Conservation (phyloP, 2,329 filamentous ascomycete genomes). For the Colletotrichum sp. region DNA sequence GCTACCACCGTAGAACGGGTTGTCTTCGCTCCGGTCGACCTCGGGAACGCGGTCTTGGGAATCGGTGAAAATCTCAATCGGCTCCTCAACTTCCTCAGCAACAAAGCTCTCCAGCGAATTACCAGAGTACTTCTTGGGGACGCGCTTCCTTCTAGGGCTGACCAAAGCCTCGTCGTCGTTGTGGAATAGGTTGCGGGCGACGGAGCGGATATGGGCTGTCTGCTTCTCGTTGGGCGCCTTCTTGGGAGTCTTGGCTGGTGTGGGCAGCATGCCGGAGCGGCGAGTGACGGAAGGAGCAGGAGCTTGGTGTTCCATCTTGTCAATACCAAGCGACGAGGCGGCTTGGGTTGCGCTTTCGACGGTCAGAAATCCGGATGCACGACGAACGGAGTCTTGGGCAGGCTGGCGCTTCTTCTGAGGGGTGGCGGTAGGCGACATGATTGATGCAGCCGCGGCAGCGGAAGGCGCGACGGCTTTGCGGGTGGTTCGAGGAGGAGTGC, state of each 20-base stretch:
- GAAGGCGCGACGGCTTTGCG: constrained; percentile 31
- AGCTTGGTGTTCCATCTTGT: constrained; percentile 23
- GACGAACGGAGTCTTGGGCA: constrained; percentile 51
- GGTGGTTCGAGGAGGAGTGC: constrained; percentile 37
- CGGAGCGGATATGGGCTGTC: constrained; percentile 53
- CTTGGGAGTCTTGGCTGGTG: constrained; percentile 77
- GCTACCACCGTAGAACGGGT: constrained; percentile 69
- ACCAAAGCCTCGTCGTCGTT: constrained; percentile 60
- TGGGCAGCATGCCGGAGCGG: constrained; percentile 68
- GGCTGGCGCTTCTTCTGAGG: constrained; percentile 52
- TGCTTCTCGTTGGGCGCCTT: constrained; percentile 61
- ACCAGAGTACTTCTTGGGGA: constrained; percentile 59
- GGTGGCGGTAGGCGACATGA: constrained; percentile 28
- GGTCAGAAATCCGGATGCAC: constrained; percentile 48
- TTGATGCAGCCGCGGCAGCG: constrained; percentile 18
- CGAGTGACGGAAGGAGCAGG: constrained; percentile 30
- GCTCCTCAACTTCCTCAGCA: constrained; percentile 57
- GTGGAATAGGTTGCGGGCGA: constrained; percentile 68
- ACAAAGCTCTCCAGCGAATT: constrained; percentile 62
- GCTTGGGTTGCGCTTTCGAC: constrained; percentile 47
- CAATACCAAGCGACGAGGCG: constrained; percentile 43
- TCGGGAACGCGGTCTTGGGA: constrained; percentile 78
- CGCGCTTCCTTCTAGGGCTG: constrained; percentile 61
- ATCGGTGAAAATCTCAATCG: constrained; percentile 79
- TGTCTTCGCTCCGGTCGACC: constrained; percentile 67